Evolutionary conservation across 2,329 filamentous ascomycete species (phyloP), one percentile per base, ranked within the genome.

Genomic region (Fusarium newnesense): DNA sequence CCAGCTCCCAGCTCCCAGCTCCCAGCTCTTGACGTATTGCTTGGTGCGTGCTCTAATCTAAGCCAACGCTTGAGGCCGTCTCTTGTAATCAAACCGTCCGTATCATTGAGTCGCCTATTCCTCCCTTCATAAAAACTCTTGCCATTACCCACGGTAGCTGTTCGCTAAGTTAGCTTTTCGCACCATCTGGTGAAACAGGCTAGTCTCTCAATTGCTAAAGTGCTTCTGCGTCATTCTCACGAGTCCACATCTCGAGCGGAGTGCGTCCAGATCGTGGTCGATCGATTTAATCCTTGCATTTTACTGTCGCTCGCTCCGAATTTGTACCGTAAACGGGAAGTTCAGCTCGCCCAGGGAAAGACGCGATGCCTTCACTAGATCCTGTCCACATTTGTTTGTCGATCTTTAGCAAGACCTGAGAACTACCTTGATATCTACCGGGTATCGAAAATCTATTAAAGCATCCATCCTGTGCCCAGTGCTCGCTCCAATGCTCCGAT

Each of bases 281-380:
- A 64, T 46, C 53, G 54, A 40, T 47, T 32, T 37, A 26, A 54
- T 65, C 39, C 46, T 39, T 26, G 39, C 21, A 19, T 19, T 32
- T 30, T 32, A 28, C 39, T 36, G 18, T 52, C 60, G 46, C 62
- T 28, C 26, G 21, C 40, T 49, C 24, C 85, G 32, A 84, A 87
- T 85, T 28, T 53, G 50, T 39, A 28, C 2, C 82, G 76, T 49
- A 80, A 74, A 60, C 81, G 82, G 63, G 85, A 9, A 87, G 79
- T 75, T 87, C 85, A 36, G 32, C 40, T 58, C 39, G 26, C 26
- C 40, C 34, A 4, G 62, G 72, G 50, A 80, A 37, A 82, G 21
- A 73, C n/a, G 12, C 62, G 67, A 42, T 78, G 75, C 18, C 70
- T 60, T 24, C 79, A 26, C 18, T 32, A 19, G 21, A 54, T n/a